Percentiles rank a stretch among this genome's conserved stretches.
phyloP scores from a whole-genome alignment of 2,329 filamentous ascomycete species.

The Zelopaecilomyces penicillatus region DNA sequence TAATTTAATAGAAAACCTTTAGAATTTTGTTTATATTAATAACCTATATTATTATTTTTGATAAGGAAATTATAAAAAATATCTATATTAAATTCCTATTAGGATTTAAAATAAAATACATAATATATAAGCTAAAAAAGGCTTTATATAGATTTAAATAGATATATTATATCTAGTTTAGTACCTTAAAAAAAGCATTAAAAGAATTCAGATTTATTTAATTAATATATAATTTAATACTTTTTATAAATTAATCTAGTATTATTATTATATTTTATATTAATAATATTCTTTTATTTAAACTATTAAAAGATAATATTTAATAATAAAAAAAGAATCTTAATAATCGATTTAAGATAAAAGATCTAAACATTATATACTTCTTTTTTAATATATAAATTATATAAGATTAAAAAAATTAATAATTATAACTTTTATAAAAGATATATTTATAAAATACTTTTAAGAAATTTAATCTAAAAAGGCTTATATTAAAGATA shows the following conservation, averaged over 20 bases:
- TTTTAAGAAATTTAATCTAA: neutral
- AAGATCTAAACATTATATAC: no score
- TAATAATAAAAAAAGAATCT: neutral
- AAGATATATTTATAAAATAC: neutral
- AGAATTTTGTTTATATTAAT: neutral
- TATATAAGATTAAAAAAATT: no score
- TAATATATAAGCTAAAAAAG: neutral
- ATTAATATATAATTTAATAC: neutral
- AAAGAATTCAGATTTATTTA: neutral
- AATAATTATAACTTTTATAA: no score
- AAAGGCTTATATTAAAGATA: neutral
- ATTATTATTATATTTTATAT: neutral
- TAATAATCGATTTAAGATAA: neutral
- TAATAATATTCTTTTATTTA: neutral
- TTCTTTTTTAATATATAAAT: no score
- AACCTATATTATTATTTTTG: neutral
- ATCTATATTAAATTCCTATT: neutral
- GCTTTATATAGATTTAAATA: neutral
- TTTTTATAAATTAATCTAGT: neutral
- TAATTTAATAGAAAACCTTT: neutral
- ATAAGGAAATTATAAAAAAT: neutral
- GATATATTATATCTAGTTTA: neutral
- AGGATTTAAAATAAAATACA: neutral
- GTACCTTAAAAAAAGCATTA: neutral
- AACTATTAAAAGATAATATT: neutral